Conservation (phyloP, 139 green algal genomes). For the Chlorella sp. region DNA sequence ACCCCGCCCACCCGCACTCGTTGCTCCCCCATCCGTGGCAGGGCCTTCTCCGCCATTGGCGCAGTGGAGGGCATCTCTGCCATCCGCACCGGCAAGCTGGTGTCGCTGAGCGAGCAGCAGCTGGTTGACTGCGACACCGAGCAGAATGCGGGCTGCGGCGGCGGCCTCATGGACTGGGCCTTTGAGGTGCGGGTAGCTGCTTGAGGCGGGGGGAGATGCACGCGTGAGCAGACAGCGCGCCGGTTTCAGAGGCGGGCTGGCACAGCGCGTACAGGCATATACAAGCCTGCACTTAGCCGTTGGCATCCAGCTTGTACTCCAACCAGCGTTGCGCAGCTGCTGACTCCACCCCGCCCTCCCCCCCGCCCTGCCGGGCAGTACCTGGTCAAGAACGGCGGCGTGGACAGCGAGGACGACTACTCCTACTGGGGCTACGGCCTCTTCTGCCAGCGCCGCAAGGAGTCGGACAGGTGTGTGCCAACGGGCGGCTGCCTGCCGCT, state of each 20-base stretch:
- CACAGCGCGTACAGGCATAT: too few species aligned
- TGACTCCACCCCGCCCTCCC: constrained; percentile 19
- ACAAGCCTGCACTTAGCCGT: too few species aligned
- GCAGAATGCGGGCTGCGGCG: constrained; percentile 53
- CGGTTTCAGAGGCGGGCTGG: too few species aligned
- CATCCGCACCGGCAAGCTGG: constrained; percentile 82
- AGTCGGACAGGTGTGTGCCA: constrained; percentile 53
- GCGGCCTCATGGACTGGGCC: constrained; percentile 72
- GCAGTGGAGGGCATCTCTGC: constrained; percentile 80
- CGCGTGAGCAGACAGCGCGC: too few species aligned
- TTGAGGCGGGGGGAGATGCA: too few species aligned
- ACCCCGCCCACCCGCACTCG: too few species aligned
- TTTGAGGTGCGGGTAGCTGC: constrained; percentile 70
- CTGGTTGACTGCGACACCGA: constrained; percentile 91
- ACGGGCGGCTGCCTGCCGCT: too few species aligned
- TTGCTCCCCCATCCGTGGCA: background rate
- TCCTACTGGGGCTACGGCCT: constrained; percentile 74
- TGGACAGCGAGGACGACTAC: constrained; percentile 92
- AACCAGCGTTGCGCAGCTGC: too few species aligned
- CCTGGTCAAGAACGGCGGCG: constrained; percentile 72
- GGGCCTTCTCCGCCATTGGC: constrained; percentile 91
- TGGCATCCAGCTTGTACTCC: too few species aligned
- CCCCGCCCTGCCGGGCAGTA: constrained; percentile 31
- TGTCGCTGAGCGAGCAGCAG: constrained; percentile 93
- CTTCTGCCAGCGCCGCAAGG: constrained; percentile 69